phyloP scores from a whole-genome alignment of 140 eudicot genomes.

The Senecio squalidus region DNA sequence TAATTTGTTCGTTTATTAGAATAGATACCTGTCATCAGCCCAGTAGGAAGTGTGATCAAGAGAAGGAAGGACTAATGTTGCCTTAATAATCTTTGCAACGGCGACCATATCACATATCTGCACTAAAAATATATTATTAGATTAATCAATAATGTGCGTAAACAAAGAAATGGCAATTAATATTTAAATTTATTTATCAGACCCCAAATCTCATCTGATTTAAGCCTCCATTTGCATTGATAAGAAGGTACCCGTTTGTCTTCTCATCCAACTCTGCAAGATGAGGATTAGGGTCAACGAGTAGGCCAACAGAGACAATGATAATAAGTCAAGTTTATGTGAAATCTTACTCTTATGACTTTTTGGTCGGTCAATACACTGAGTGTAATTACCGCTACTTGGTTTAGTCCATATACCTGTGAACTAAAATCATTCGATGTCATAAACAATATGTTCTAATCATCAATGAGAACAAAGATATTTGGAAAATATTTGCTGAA shows the following conservation, averaged over 20 bases:
- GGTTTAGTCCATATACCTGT: conserved; percentile 88
- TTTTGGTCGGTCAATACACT: conserved; percentile 70
- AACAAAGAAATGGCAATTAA: neutral
- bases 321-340: neutral
- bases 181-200: conserved; percentile 27
- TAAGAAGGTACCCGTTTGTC: conserved; percentile 83
- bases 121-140: conserved; percentile 52
- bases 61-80: conserved; percentile 94
- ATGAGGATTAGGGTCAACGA: conserved; percentile 20
- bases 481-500: neutral
- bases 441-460: conserved; percentile 15
- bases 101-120: conserved; percentile 99
- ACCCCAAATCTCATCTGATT: conserved; percentile 99
- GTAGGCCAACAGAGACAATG: neutral
- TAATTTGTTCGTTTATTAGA: neutral
- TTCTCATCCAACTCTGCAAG: conserved; percentile 71
- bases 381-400: conserved; percentile 71
- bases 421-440: conserved; percentile 42
- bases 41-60: conserved; percentile 98
- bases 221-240: conserved; percentile 98
- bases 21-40: conserved; percentile 95
- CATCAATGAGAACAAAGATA: neutral
- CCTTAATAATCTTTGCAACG: conserved; percentile 89
- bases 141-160: conserved; percentile 32
- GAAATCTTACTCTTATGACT: conserved; percentile 62